These are phyloP conservation scores for Cucurbita argyrosperma DNA, from an alignment of 306 rosid genomes.

Conservation along the genomic window DNA sequence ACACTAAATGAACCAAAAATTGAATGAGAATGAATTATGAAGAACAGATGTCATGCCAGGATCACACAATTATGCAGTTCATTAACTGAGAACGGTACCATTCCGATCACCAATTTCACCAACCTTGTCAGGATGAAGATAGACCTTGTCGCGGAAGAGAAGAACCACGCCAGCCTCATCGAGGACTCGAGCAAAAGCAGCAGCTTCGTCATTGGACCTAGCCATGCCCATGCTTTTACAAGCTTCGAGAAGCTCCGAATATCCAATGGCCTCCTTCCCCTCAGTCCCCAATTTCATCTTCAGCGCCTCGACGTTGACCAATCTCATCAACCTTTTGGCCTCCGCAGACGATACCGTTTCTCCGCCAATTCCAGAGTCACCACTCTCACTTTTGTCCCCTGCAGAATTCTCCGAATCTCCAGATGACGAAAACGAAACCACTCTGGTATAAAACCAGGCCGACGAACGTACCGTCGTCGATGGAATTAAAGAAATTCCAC, in stretches of 20 bases:
- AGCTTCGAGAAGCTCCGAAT: slow-evolving; percentile 54
- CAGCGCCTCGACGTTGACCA: slow-evolving; percentile 74
- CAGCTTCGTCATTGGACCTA: slow-evolving; percentile 54
- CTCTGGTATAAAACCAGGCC: not conserved
- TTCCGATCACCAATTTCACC: not conserved
- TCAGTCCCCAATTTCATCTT: slow-evolving; percentile 58
- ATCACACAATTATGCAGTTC: not conserved
- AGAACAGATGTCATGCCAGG: not conserved
- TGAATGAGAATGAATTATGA: not conserved
- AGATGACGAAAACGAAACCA: not conserved
- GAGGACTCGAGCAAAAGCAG: slow-evolving; percentile 51
- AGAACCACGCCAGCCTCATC: slow-evolving; percentile 91
- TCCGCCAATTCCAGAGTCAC: slow-evolving; percentile 6
- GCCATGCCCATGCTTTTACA: slow-evolving; percentile 74
- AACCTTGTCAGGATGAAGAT: slow-evolving; percentile 86
- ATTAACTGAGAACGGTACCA: not conserved
- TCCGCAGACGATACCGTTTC: slow-evolving; percentile 41
- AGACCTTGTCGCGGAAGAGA: slow-evolving; percentile 80
- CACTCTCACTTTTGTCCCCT: not conserved
- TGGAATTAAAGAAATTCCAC: not conserved
- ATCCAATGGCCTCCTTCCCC: slow-evolving; percentile 55
- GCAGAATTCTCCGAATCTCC: not conserved
- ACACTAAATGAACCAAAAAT: not conserved
- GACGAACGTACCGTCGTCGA: not conserved
- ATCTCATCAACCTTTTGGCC: slow-evolving; percentile 79